Evolutionary conservation across 1,139 yeast species (phyloP).

Genomic region (Geotrichum citri-aurantii): DNA sequence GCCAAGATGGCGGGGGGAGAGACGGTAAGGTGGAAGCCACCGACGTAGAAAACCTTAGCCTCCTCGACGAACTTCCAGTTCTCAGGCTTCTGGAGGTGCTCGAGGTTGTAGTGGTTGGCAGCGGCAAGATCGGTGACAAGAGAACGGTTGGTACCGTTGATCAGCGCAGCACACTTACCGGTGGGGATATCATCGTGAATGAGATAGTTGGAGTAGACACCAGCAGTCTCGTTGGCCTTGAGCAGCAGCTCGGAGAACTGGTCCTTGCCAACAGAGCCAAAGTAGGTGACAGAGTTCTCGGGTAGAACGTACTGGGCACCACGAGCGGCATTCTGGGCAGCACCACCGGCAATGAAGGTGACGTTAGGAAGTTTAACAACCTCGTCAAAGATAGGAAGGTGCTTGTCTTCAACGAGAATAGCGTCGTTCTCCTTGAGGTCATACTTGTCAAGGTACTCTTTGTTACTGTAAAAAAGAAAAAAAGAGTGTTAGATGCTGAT

Average conservation of each 20-base stretch:
- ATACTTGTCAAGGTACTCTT: slow-evolving; percentile 70
- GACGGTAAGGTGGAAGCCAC: slow-evolving; percentile 97
- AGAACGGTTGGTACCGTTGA: slow-evolving; percentile 83
- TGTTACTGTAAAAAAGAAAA: no score
- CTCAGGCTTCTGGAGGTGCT: slow-evolving; percentile 81
- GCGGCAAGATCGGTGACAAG: slow-evolving; percentile 95
- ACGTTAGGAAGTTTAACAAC: slow-evolving; percentile 56
- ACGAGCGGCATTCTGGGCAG: slow-evolving; percentile 98
- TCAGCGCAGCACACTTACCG: slow-evolving; percentile 97
- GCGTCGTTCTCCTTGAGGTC: slow-evolving; percentile 89
- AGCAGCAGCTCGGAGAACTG: slow-evolving; percentile 73
- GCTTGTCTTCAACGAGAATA: slow-evolving; percentile 82
- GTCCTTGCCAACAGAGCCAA: slow-evolving; percentile 95
- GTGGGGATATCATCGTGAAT: slow-evolving; percentile 65
- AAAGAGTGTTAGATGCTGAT: slow-evolving; percentile 5
- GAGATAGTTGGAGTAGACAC: slow-evolving; percentile 81
- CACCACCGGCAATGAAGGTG: slow-evolving; percentile 92
- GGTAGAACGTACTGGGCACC: slow-evolving; percentile 95
- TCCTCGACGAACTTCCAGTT: slow-evolving; percentile 83
- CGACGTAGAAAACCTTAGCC: slow-evolving; percentile 82
- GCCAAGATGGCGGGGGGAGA: slow-evolving; percentile 89
- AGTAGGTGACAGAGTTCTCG: slow-evolving; percentile 74
- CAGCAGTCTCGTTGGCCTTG: slow-evolving; percentile 81
- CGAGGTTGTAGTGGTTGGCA: slow-evolving; percentile 91
- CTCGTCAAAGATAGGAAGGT: slow-evolving; percentile 80